Evolutionary conservation across 805 yeast genomes (phyloP).

Genomic region (Candida montana): DNA sequence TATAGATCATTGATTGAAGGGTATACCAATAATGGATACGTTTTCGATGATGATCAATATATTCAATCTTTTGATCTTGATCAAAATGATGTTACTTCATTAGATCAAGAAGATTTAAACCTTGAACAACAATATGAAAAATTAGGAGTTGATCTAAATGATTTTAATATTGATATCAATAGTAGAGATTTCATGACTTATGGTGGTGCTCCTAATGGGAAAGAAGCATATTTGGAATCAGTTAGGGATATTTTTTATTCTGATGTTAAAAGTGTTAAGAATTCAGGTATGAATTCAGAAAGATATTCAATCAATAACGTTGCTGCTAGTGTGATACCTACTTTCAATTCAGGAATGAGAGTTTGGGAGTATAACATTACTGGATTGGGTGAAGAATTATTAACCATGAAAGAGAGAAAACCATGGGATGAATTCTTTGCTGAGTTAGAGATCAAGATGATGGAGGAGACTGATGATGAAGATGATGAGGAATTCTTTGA

Average conservation of each 20-base stretch:
- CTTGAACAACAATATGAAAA: constrained; percentile 21
- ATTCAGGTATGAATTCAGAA: constrained; percentile 39
- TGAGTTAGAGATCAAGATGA: constrained; percentile 38
- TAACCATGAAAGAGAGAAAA: constrained; percentile 20
- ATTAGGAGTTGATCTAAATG: constrained; percentile 19
- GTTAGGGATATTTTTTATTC: constrained; percentile 52
- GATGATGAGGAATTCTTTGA: constrained; percentile 22
- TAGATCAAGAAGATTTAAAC: constrained; percentile 17
- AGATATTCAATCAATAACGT: constrained; percentile 68
- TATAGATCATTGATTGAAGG: constrained; percentile 35
- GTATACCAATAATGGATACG: constrained; percentile 24
- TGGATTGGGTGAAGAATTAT: constrained; percentile 31
- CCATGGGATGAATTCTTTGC: constrained; percentile 60
- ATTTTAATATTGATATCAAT: constrained; percentile 28
- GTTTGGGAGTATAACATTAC: constrained; percentile 84
- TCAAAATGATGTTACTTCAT: too few relatives aligned
- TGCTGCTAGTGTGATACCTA: constrained; percentile 73
- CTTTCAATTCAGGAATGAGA: constrained; percentile 77
- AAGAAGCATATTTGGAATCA: constrained; percentile 55
- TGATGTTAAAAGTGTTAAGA: constrained; percentile 21
- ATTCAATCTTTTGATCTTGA: neutral
- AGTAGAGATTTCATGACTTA: constrained; percentile 27
- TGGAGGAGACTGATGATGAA: constrained; percentile 20
- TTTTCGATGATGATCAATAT: constrained; percentile 22
- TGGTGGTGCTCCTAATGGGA: constrained; percentile 66